Evolutionary conservation across 768 basidiomycete genomes (phyloP).

Genomic region (Leccinum rimulosum): DNA sequence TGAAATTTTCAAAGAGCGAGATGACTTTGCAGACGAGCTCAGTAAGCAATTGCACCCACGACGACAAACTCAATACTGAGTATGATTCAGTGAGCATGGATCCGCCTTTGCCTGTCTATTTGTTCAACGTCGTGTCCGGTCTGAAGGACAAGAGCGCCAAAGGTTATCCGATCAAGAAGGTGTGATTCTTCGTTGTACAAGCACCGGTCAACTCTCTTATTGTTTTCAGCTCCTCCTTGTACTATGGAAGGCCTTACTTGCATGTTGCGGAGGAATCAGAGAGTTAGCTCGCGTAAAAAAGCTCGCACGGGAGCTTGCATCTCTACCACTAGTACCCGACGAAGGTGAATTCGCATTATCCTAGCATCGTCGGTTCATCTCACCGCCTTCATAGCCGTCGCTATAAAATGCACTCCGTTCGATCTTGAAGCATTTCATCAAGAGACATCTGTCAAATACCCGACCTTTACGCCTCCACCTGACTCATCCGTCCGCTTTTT

Average conservation of each 20-base stretch:
- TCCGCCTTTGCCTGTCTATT: constrained; percentile 88
- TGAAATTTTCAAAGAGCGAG: constrained; percentile 90
- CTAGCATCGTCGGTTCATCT: constrained; percentile 4
- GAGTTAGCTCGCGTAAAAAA: constrained; percentile 83
- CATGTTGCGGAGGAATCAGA: constrained; percentile 90
- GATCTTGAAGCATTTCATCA: constrained; percentile 88
- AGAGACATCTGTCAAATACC: constrained; percentile 94
- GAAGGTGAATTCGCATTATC: constrained; percentile 35
- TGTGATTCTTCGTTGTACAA: constrained; percentile 27
- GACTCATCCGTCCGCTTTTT: constrained; percentile 34
- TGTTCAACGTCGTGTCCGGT: constrained; percentile 87
- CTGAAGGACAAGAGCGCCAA: constrained; percentile 91
- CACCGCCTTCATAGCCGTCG: constrained; percentile 40
- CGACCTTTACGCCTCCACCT: constrained; percentile 78
- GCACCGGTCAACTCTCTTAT: constrained; percentile 3
- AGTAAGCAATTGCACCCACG: constrained; percentile 53
- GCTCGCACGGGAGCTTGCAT: constrained; percentile 81
- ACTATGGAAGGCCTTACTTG: constrained; percentile 90
- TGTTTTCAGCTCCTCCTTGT: constrained; percentile 75
- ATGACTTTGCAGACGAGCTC: constrained; percentile 93
- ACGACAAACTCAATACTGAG: constrained; percentile 6
- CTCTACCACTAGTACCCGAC: constrained; percentile 56
- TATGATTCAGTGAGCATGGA: constrained; percentile 82
- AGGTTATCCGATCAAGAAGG: constrained; percentile 98
- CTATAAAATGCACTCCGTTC: constrained; percentile 85